These are phyloP conservation scores for Deinandra increscens DNA, from an alignment of 129 eudicot genomes.

Conservation along the genomic window DNA sequence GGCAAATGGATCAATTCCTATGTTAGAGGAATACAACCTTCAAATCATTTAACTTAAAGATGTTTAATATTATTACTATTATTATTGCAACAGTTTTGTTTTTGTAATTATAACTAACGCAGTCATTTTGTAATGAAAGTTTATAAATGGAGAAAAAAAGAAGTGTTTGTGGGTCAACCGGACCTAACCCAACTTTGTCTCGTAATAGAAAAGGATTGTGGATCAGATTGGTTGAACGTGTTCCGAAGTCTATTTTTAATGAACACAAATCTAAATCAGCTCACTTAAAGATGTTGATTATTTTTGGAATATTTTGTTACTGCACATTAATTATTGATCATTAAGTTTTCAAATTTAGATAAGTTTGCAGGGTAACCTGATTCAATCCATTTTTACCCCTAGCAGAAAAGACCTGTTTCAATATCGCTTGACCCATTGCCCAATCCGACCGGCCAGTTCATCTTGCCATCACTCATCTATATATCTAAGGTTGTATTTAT, in stretches of 20 bases:
- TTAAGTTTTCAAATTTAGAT: neutral
- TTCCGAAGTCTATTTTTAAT: neutral
- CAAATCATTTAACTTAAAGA: too few species aligned
- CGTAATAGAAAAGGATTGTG: neutral
- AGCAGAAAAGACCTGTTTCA: neutral
- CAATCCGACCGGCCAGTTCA: neutral
- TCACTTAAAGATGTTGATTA: neutral
- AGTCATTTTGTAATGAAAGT: too few species aligned
- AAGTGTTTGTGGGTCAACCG: neutral
- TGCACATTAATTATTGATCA: neutral
- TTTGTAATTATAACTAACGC: too few species aligned
- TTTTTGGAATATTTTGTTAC: too few species aligned
- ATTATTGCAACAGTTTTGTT: too few species aligned
- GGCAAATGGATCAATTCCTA: too few species aligned
- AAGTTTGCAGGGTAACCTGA: neutral
- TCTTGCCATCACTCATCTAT: neutral
- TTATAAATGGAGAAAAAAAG: too few species aligned
- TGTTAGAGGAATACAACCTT: too few species aligned
- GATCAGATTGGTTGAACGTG: neutral
- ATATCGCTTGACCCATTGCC: too few species aligned
- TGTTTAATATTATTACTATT: too few species aligned
- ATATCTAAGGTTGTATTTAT: slow-evolving; percentile 12
- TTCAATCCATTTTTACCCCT: neutral
- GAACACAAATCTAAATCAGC: neutral
- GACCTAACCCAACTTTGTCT: neutral